Base-by-base conservation (phyloP, 495 filamentous ascomycete genomes). In the Penicillium nucicola region DNA sequence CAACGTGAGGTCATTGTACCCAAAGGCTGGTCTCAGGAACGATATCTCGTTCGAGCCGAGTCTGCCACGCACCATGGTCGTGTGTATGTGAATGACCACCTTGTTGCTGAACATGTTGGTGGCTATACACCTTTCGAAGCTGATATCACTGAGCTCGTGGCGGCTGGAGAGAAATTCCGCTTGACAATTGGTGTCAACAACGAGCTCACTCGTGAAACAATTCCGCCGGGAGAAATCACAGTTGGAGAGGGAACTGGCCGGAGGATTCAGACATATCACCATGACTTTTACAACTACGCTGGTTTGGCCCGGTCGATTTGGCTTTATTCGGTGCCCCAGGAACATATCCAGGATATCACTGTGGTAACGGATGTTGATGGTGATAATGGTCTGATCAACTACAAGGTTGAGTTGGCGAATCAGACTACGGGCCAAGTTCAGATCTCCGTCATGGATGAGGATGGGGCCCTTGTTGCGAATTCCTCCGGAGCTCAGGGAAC, bases 221-320 rank as follows among this genome's bases (percentile, higher is more conserved):
- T 47, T 12, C 45, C 45, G 10, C 45, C 45, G 1, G 45, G 45
- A 31, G 15, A 47, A 23, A 47, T 47, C 18, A 10, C 14, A 5
- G 12, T 31, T 1, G 22, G 9, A 0, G n/a, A 47, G 13, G 22
- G 10, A 13, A 47, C 34, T 5, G 45, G 45, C 14, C 38, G 28
- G 34, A 38, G 34, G 20, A 19, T n/a, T 2, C 45, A 47, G 34
- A 47, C 45, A 11, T 47, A 47, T 7, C 23, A 47, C 4, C 45
- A 47, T 38, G 45, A 47, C 12, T 47, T 47, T 13, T 47, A 47
- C 23, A 47, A 47, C 15, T 47, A 47, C 38, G 45, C 45, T 20
- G 45, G 45, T 47, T 22, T 47, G 28, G 45, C 45, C 8, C 20
- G 45, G 3, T 47, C 45, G 8, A 14, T 47, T 17, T 47, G 45